Percentiles rank a stretch among this genome's conserved stretches.
phyloP scores from a whole-genome alignment of 2,329 filamentous ascomycete species.

The Verticillium nubilum region DNA sequence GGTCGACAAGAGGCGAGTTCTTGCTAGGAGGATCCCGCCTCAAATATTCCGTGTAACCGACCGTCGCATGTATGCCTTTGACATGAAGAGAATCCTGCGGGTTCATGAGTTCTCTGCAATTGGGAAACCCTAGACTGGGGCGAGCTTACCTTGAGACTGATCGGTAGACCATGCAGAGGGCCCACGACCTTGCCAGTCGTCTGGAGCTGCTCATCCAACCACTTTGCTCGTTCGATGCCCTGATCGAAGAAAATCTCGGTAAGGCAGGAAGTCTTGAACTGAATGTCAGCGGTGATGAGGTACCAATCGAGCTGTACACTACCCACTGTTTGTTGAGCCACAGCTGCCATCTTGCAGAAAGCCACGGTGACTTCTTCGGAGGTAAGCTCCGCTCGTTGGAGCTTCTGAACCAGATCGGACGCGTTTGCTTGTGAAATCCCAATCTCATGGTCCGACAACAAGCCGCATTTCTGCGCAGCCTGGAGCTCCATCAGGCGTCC shows the following conservation, averaged over 20 bases:
- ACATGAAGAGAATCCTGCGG: constrained; percentile 56
- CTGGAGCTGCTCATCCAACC: constrained; percentile 37
- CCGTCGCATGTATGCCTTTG: constrained; percentile 41
- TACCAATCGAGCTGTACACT: no score
- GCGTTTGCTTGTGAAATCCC: constrained; percentile 16
- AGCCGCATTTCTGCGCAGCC: constrained; percentile 2
- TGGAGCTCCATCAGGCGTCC: constrained; percentile 9
- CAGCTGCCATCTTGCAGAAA: constrained; percentile 20
- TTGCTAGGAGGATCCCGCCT: constrained; percentile 41
- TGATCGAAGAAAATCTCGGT: constrained; percentile 45
- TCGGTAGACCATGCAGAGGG: constrained; percentile 56
- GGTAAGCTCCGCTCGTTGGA: constrained; percentile 12
- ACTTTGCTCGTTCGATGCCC: constrained; percentile 35
- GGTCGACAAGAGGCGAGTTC: constrained; percentile 51
- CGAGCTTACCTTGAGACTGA: constrained; percentile 24
- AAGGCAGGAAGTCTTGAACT: constrained; percentile 27
- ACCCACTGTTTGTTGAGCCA: constrained; percentile 19
- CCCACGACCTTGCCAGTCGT: constrained; percentile 39
- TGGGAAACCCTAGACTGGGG: background rate
- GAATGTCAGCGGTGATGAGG: background rate
- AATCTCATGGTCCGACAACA: constrained; percentile 14
- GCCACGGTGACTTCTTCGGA: constrained; percentile 18
- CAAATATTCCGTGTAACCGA: constrained; percentile 52
- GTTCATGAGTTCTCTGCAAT: constrained; percentile 26
- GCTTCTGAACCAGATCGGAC: constrained; percentile 8